phyloP scores from a whole-genome alignment of 2,329 filamentous ascomycete genomes.

The Pezicula radicicola region DNA sequence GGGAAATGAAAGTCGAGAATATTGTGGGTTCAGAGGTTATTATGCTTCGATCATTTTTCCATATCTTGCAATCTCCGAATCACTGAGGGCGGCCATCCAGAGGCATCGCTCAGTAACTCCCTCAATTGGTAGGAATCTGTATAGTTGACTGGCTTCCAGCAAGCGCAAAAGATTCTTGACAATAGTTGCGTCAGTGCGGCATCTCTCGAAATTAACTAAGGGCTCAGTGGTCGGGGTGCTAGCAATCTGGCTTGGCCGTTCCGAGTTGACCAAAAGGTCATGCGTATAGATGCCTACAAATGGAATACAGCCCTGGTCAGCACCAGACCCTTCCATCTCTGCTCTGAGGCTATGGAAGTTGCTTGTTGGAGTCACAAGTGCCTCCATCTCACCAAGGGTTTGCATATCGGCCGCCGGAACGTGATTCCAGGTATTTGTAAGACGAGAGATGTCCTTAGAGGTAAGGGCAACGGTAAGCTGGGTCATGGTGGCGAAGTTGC shows the following conservation, averaged over 20 bases:
- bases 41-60: conserved; percentile 27
- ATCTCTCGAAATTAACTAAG: conserved; percentile 80
- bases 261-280: conserved; percentile 77
- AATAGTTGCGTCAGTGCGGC: conserved; percentile 70
- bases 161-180: conserved; percentile 77
- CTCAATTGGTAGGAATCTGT: conserved; percentile 71
- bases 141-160: conserved; percentile 75
- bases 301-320: conserved; percentile 73
- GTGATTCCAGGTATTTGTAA: conserved; percentile 68
- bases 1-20: background rate
- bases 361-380: conserved; percentile 69
- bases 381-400: conserved; percentile 67
- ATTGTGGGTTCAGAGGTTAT: conserved; percentile 3
- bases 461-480: conserved; percentile 77
- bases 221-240: conserved; percentile 63
- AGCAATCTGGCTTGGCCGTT: conserved; percentile 72
- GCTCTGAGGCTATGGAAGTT: conserved; percentile 76
- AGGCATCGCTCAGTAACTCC: conserved; percentile 77
- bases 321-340: conserved; percentile 70
- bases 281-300: conserved; percentile 84
- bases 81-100: conserved; percentile 77
- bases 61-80: conserved; percentile 65
- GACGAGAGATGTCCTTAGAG: conserved; percentile 66
- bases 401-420: conserved; percentile 63
- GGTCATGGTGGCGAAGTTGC: conserved; percentile 82